These are phyloP conservation scores for Syncephalastrum sp. DNA, from an alignment of 371 early-diverging fungal genomes.

Conservation along the genomic window DNA sequence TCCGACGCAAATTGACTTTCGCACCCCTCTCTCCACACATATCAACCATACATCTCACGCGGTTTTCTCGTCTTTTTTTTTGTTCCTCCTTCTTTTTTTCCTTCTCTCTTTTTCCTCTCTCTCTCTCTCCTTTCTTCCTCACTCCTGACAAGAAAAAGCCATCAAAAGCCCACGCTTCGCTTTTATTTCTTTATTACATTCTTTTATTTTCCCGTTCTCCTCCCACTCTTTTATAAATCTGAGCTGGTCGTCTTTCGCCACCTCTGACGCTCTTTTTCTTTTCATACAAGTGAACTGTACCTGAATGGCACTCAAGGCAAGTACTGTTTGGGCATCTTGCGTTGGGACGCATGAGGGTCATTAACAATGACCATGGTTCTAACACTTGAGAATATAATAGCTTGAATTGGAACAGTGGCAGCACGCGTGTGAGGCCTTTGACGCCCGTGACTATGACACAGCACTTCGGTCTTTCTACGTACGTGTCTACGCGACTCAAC, in stretches of 20 bases:
- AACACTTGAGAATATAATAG: slow-evolving; percentile 11
- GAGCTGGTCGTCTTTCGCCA: no score
- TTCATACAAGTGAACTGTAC: neutral
- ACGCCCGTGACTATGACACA: slow-evolving; percentile 34
- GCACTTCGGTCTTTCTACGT: slow-evolving; percentile 41
- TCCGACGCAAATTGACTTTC: no score
- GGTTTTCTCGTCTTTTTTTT: neutral
- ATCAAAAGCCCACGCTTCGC: slow-evolving; percentile 1
- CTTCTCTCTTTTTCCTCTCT: slow-evolving; percentile 4
- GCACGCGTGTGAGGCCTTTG: slow-evolving; percentile 41
- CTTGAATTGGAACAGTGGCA: slow-evolving; percentile 51
- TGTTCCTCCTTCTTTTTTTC: slow-evolving; percentile 1
- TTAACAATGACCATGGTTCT: neutral
- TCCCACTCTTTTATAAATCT: neutral
- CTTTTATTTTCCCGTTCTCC: slow-evolving; percentile 1
- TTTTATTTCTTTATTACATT: neutral
- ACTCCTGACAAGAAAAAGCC: neutral
- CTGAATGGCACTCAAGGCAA: slow-evolving; percentile 19
- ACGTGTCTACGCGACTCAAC: slow-evolving; percentile 9
- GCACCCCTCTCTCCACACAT: no score
- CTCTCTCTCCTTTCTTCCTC: neutral
- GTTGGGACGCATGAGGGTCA: neutral
- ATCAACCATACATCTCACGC: no score
- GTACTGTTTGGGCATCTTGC: slow-evolving; percentile 4
- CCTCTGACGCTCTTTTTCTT: no score